Base-by-base conservation (phyloP, 768 basidiomycete species). In the Boletellus sp. region DNA sequence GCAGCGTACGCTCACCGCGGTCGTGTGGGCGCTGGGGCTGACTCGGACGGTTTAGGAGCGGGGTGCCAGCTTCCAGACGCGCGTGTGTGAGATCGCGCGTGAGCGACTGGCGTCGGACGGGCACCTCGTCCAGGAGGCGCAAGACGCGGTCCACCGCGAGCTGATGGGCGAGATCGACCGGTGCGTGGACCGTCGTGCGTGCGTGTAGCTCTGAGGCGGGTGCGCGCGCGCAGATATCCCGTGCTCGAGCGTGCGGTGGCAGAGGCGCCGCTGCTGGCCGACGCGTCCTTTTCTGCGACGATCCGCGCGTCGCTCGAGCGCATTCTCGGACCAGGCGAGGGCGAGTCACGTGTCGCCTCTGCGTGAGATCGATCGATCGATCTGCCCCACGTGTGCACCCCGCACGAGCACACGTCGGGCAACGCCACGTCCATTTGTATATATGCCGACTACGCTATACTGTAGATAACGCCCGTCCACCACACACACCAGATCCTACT, bases 121-220 rank as follows among this genome's bases (percentile, higher is more conserved):
- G 37, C 78, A 78, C 54, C 62, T 86, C 40, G 71, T 78, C 13
- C 74, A 75, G 42, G 72, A 76, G 60, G 64, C 78, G 2, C 76
- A 75, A 41, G 83, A 85, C 2, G 65, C 66, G 10, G 69, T 80
- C n/a, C 72, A 79, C 54, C 70, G 75, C 49, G 86, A 87, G 55
- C 67, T 90, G 13, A 76, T 83, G 72, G 84, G 86, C 41, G 85
- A 90, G 60, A 71, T 89, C 24, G 84, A 87, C 65, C 77, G 85
- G 86, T 81, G 19, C n/a, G 60, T 44, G 16, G 36, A 7, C 4
- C 11, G 2, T 28, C 28, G 3, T 2, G 28, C 28, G 28, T 6
- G 28, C 28, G 28, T n/a, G n/a, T n/a, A n/a, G n/a, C n/a, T n/a
- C n/a, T n/a, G 7, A 6, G 28, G 28, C 28, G 28, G 28, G 8